Evolutionary conservation across 2,329 filamentous ascomycete genomes (phyloP).

Genomic region (Xylariaceae sp.): DNA sequence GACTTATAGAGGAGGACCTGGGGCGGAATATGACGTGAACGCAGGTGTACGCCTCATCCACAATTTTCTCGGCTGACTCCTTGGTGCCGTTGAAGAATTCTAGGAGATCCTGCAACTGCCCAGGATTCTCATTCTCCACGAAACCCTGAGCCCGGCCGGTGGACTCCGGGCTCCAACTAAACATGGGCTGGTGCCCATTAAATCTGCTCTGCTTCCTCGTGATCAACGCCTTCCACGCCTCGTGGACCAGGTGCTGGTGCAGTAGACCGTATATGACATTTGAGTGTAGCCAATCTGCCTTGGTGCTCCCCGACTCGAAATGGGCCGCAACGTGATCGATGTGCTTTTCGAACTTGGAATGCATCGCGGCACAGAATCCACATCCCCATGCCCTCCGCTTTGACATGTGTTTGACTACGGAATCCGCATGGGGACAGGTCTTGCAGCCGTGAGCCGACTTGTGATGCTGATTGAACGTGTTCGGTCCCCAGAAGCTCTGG

Average conservation of each 20-base stretch:
- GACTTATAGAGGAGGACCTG: slow-evolving; percentile 27
- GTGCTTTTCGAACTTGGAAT: slow-evolving; percentile 66
- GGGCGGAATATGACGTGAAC: slow-evolving; percentile 39
- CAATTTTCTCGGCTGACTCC: slow-evolving; percentile 59
- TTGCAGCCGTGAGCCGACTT: slow-evolving; percentile 67
- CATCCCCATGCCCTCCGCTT: slow-evolving; percentile 71
- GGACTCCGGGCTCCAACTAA: slow-evolving; percentile 61
- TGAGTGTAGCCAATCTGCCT: slow-evolving; percentile 69
- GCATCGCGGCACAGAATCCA: slow-evolving; percentile 66
- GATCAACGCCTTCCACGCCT: slow-evolving; percentile 63
- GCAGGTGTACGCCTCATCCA: slow-evolving; percentile 54
- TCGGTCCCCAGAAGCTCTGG: slow-evolving; percentile 68
- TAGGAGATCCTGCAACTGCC: slow-evolving; percentile 65
- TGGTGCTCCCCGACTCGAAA: slow-evolving; percentile 65
- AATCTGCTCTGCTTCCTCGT: slow-evolving; percentile 49
- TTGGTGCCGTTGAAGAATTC: slow-evolving; percentile 65
- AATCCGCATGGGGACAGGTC: slow-evolving; percentile 66
- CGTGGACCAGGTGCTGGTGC: slow-evolving; percentile 65
- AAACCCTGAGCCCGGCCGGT: slow-evolving; percentile 61
- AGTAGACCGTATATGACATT: slow-evolving; percentile 68
- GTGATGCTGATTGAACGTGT: slow-evolving; percentile 70
- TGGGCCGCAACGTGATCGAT: slow-evolving; percentile 71
- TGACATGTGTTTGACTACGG: slow-evolving; percentile 63
- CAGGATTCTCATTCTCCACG: slow-evolving; percentile 63
- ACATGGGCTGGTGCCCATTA: slow-evolving; percentile 56